Evolutionary conservation across 768 basidiomycete species (phyloP), one percentile per base, ranked within the genome.

Genomic region (Trametes villosa): DNA sequence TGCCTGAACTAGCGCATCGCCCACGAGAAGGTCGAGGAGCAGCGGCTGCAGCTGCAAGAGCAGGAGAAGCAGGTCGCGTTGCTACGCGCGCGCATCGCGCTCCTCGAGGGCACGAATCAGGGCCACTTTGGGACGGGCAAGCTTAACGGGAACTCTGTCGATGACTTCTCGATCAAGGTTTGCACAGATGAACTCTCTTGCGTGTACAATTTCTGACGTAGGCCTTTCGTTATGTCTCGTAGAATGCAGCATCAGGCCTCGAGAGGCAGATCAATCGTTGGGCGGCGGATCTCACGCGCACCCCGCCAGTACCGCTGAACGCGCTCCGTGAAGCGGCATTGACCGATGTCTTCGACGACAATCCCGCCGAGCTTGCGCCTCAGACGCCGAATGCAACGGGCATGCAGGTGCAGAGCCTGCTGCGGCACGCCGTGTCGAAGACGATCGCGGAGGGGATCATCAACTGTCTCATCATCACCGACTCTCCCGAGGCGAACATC

Each of bases 81-180:
- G 40, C 80, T 94, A 27, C 80, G 88, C 44, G 81, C 81, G 2
- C 85, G 91, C 36, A 92, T 95, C 65, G 80, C 85, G 9, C 72
- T 86, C 8, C 79, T 94, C 48, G 92, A 95, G 73, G 93, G 92
- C 13, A 79, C 83, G 15, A 71, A 79, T 33, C 78, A 80, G 29
- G 27, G 53, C 29, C 65, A 52, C 31, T 36, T 65, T 75, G 40
- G 76, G 74, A 53, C 77, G 72, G 67, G 18, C 42, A 75, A 70
- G 20, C 81, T 79, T 45, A 82, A 83, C 60, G 83, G 84, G 26
- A 85, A 82, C 68, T 87, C 89, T 0, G 81, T 93, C 46, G 92
- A 93, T 69, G 92, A 95, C 71, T 94, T 93, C 73, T 92, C 92
- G 5, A 93, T 95, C 77, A 89, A 86, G 79, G 92, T 89, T n/a